Percentiles rank a stretch among this genome's conserved stretches.
Conservation (phyloP, 2,329 filamentous ascomycete genomes). For the Fusarium continuum region DNA sequence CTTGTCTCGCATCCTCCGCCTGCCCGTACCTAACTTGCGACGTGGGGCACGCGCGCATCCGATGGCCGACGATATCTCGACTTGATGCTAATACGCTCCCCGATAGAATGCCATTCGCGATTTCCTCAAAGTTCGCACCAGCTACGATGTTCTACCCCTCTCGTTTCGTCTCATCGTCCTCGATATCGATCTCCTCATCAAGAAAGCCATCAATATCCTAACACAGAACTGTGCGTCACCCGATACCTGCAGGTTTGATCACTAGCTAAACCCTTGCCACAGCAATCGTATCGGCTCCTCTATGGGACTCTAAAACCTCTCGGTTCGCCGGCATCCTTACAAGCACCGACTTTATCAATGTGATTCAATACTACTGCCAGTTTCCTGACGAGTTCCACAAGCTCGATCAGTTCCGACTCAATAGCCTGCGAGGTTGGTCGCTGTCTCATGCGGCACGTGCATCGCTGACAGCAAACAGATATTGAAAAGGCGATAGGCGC, state of each 20-base stretch:
- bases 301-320: slow-evolving; percentile 95
- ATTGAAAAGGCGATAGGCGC: slow-evolving; percentile 96
- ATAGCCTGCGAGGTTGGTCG: slow-evolving; percentile 81
- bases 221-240: slow-evolving; percentile 83
- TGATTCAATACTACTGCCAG: slow-evolving; percentile 99
- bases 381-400: slow-evolving; percentile 89
- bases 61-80: slow-evolving; percentile 2
- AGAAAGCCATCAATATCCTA: slow-evolving; percentile 95
- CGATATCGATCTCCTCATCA: slow-evolving; percentile 93
- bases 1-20: slow-evolving; percentile 10
- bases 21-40: slow-evolving; percentile 28
- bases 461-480: slow-evolving; percentile 62
- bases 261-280: slow-evolving; percentile 23
- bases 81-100: slow-evolving; percentile 17
- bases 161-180: slow-evolving; percentile 96
- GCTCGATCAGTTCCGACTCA: slow-evolving; percentile 92
- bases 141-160: slow-evolving; percentile 96
- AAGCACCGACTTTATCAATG: slow-evolving; percentile 97
- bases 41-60: slow-evolving; percentile 31
- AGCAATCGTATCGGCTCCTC: slow-evolving; percentile 96
- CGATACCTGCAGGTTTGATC: not conserved
- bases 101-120: slow-evolving; percentile 86
- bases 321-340: slow-evolving; percentile 95
- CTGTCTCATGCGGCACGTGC: not conserved
- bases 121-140: slow-evolving; percentile 94